Conservation (phyloP, 2,329 filamentous ascomycete genomes). For the Pochonia chlamydosporia region DNA sequence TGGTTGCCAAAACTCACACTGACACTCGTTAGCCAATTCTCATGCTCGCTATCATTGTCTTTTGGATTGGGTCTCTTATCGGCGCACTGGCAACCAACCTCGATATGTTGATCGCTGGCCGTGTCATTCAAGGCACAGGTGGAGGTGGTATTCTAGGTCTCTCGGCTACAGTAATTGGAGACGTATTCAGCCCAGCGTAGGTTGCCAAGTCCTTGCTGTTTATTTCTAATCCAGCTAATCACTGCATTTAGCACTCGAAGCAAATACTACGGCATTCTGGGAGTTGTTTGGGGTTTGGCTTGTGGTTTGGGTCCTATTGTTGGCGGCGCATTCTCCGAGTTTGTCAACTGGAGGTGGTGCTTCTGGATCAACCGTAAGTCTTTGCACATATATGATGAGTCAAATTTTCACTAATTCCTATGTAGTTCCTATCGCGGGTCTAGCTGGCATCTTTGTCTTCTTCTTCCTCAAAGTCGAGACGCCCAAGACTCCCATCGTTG, state of each 20-base stretch:
- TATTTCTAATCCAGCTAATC: too few relatives aligned
- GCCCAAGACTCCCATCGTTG: conserved; percentile 54
- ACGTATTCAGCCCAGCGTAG: conserved; percentile 41
- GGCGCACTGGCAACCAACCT: conserved; percentile 41
- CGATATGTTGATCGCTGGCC: conserved; percentile 29
- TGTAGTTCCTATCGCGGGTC: background rate
- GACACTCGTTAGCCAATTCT: conserved; percentile 48
- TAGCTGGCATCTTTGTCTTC: conserved; percentile 38
- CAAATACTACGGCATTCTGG: conserved; percentile 57
- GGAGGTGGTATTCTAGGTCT: conserved; percentile 45
- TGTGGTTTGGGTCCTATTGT: conserved; percentile 60
- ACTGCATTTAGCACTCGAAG: conserved; percentile 20
- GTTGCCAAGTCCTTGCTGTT: too few relatives aligned
- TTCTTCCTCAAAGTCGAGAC: conserved; percentile 63
- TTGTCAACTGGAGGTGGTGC: background rate
- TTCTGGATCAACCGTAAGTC: background rate
- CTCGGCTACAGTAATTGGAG: conserved; percentile 48
- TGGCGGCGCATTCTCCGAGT: conserved; percentile 35
- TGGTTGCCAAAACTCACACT: too few relatives aligned
- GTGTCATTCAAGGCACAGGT: conserved; percentile 46
- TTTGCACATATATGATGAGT: background rate
- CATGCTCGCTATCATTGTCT: conserved; percentile 39
- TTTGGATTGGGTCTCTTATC: conserved; percentile 46
- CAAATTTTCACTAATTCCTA: background rate
- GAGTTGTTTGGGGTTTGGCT: conserved; percentile 62